Conservation (phyloP, 2,329 filamentous ascomycete genomes). For the Hymenoscyphus fructigenus region DNA sequence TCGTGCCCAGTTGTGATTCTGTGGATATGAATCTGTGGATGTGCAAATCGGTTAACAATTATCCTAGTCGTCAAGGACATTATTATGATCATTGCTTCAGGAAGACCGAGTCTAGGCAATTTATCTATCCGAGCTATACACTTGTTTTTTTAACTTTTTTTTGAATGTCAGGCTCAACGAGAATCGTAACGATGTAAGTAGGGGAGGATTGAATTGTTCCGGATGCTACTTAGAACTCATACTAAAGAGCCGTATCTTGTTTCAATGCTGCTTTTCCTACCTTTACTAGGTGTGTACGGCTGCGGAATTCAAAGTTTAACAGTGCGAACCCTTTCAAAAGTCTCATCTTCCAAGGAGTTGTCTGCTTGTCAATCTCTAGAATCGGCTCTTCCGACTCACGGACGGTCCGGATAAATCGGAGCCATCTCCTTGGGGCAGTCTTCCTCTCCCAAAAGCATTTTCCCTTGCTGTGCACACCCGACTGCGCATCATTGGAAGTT, state of each 20-base stretch:
- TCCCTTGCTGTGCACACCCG: background rate
- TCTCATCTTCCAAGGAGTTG: background rate
- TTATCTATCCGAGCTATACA: background rate
- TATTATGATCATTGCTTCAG: background rate
- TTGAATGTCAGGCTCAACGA: background rate
- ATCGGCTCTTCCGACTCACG: background rate
- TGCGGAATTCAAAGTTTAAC: background rate
- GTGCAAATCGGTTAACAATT: background rate
- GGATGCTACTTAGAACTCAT: background rate
- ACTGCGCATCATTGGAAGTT: background rate
- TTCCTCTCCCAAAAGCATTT: background rate
- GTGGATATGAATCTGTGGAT: background rate
- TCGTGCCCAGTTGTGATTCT: background rate
- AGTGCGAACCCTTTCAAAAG: background rate
- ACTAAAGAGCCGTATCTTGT: background rate
- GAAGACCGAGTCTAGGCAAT: background rate
- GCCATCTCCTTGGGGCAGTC: background rate
- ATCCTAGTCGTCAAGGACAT: background rate
- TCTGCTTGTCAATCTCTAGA: background rate
- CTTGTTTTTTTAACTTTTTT: too few relatives aligned
- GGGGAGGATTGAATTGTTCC: background rate
- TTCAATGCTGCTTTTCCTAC: background rate
- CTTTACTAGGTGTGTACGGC: background rate
- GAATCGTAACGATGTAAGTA: background rate
- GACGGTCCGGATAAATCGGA: background rate